Percentiles rank a stretch among this genome's conserved stretches.
Conservation (phyloP, 345 rosid genomes). For the Moringa oleifera region DNA sequence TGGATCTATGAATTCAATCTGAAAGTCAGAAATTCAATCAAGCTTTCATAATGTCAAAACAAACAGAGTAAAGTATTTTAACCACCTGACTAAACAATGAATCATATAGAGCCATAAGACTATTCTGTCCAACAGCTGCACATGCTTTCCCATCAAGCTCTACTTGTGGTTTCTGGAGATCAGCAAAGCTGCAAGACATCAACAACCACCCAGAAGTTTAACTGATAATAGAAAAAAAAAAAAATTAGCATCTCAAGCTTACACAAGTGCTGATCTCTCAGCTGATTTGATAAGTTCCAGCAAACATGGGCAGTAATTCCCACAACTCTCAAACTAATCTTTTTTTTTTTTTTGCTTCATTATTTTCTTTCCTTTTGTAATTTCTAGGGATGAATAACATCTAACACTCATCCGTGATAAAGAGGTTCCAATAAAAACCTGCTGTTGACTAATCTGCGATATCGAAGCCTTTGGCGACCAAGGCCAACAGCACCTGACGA, state of each 20-base stretch:
- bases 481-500: slow-evolving; percentile 96
- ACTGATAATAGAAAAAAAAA: too few species aligned
- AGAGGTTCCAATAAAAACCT: slow-evolving; percentile 41
- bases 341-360: too few species aligned
- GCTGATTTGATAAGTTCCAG: neutral
- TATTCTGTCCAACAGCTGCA: slow-evolving; percentile 98
- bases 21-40: neutral
- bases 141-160: slow-evolving; percentile 98
- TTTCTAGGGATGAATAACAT: too few species aligned
- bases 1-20: neutral
- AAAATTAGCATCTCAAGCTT: too few species aligned
- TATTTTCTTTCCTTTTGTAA: too few species aligned
- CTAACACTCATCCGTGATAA: too few species aligned
- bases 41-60: neutral
- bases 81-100: slow-evolving; percentile 73
- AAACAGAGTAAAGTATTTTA: neutral
- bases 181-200: slow-evolving; percentile 62
- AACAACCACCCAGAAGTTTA: slow-evolving; percentile 8
- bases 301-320: neutral
- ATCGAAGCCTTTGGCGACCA: slow-evolving; percentile 94
- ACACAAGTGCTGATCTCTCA: neutral
- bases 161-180: slow-evolving; percentile 90
- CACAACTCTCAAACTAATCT: too few species aligned
- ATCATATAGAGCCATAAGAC: slow-evolving; percentile 96
- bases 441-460: slow-evolving; percentile 84